Conservation (phyloP, 139 green algal genomes). For the Volvox reticuliferus region DNA sequence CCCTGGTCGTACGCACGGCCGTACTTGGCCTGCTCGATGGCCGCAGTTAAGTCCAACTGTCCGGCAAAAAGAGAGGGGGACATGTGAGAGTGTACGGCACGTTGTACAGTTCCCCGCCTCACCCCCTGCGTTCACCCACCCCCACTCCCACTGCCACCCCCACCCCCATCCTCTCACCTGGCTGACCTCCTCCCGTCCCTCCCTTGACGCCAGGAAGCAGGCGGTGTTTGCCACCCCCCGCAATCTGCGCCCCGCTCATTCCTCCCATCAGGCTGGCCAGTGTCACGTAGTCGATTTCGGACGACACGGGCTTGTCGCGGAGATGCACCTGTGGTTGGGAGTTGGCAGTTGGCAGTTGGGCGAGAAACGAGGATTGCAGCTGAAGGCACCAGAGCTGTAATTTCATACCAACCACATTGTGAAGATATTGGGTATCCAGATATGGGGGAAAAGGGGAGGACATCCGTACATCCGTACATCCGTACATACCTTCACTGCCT, state of each 20-base stretch:
- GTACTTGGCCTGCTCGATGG: constrained; percentile 63
- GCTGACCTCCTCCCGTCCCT: constrained; percentile 67
- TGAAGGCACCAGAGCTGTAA: too few species aligned
- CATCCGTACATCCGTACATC: neutral
- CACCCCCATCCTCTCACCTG: constrained; percentile 15
- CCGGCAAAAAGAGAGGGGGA: neutral
- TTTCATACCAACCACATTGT: too few species aligned
- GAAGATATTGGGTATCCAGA: too few species aligned
- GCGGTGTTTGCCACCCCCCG: constrained; percentile 87
- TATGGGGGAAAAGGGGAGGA: too few species aligned
- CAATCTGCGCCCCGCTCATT: constrained; percentile 68
- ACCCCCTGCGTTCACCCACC: neutral
- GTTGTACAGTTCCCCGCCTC: too few species aligned
- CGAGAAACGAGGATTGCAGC: too few species aligned
- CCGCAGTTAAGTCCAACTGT: constrained; percentile 41
- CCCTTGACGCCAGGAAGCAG: constrained; percentile 76
- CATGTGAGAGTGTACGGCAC: too few species aligned
- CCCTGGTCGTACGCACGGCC: constrained; percentile 42
- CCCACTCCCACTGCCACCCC: neutral
- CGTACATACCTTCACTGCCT: neutral
- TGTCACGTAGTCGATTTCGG: constrained; percentile 62
- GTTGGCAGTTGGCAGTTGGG: too few species aligned
- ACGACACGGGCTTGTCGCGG: constrained; percentile 63
- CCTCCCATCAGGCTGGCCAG: constrained; percentile 66
- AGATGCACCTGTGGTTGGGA: constrained; percentile 68